phyloP scores from a whole-genome alignment of 2,329 filamentous ascomycete species.

The Plectosphaerella sp. region DNA sequence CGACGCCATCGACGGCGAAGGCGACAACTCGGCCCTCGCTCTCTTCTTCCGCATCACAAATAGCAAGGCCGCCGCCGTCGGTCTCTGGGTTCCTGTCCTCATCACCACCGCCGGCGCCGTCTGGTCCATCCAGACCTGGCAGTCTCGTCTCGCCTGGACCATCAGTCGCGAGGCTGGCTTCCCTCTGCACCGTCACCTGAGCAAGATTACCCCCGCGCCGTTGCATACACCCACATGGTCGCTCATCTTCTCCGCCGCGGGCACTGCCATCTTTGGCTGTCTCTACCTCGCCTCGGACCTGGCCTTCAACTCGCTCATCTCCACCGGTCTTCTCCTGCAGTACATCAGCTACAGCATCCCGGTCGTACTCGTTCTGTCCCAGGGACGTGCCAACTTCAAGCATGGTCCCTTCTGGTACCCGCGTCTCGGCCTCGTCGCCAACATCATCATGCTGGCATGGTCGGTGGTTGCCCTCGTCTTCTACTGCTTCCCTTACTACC shows the following conservation, averaged over 20 bases:
- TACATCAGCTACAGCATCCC: constrained; percentile 23
- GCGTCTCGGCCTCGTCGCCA: constrained; percentile 16
- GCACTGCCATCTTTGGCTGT: constrained; percentile 19
- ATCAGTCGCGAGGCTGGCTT: constrained; percentile 20
- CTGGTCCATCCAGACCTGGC: constrained; percentile 22
- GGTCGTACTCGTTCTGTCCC: constrained; percentile 14
- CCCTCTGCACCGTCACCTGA: constrained; percentile 16
- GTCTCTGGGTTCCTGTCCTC: constrained; percentile 16
- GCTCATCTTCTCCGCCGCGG: constrained; percentile 14
- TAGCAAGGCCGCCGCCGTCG: constrained; percentile 17
- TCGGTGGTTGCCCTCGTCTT: constrained; percentile 16
- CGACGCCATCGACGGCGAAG: constrained; percentile 9
- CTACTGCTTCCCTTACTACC: constrained; percentile 21
- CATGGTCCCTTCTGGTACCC: constrained; percentile 22
- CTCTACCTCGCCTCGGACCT: constrained; percentile 20
- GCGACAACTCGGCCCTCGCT: constrained; percentile 15
- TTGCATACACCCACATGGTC: constrained; percentile 20
- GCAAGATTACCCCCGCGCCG: constrained; percentile 15
- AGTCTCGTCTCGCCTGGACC: constrained; percentile 22
- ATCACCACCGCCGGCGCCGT: constrained; percentile 16
- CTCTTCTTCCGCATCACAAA: constrained; percentile 17
- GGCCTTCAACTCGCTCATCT: constrained; percentile 20
- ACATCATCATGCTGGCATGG: constrained; percentile 19
- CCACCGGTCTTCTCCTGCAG: constrained; percentile 17
- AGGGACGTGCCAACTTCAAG: constrained; percentile 17